Evolutionary conservation across 352 stramenopile species (phyloP).

Genomic region (Phytophthora constricta): DNA sequence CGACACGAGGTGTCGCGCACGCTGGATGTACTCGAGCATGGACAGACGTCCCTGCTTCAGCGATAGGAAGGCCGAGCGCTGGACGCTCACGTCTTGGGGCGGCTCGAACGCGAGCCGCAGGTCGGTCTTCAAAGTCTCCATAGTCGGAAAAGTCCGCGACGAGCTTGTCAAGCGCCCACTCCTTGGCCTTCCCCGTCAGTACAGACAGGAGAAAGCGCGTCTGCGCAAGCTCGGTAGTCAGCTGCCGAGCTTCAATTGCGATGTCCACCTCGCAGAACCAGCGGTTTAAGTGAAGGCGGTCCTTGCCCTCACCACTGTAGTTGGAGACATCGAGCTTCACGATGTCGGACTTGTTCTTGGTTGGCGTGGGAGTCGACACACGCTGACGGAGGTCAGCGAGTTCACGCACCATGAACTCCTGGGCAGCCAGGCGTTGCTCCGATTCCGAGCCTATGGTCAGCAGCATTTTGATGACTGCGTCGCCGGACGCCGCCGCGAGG

Average conservation of each 20-base stretch:
- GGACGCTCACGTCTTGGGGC: conserved; percentile 17
- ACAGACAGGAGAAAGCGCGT: conserved; percentile 17
- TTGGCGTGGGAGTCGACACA: conserved; percentile 13
- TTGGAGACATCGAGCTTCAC: conserved; percentile 36
- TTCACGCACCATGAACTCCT: conserved; percentile 15
- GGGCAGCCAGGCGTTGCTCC: conserved; percentile 2
- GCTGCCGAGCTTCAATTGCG: conserved; percentile 24
- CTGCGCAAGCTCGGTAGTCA: conserved; percentile 9
- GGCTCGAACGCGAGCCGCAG: conserved; percentile 9
- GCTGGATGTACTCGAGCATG: conserved; percentile 31
- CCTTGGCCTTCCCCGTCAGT: conserved; percentile 2
- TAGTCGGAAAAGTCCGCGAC: conserved; percentile 18
- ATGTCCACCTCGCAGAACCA: conserved; percentile 17
- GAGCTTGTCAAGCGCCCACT: conserved; percentile 2
- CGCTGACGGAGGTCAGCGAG: conserved; percentile 18
- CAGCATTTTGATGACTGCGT: conserved; percentile 6
- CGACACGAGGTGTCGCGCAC: conserved; percentile 25
- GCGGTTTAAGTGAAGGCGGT: conserved; percentile 17
- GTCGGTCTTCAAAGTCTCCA: conserved; percentile 6
- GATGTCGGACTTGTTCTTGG: conserved; percentile 27
- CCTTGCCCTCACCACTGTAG: conserved; percentile 24
- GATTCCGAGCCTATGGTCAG: not conserved
- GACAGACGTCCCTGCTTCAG: conserved; percentile 24
- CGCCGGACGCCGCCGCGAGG: conserved; percentile 4
- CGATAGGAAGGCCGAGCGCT: conserved; percentile 3